A percentile compares a stretch with the other conserved stretches of the same genome.
phyloP scores from a whole-genome alignment of 1,139 yeast species.

The Blastobotrys raffinosifermentans region DNA sequence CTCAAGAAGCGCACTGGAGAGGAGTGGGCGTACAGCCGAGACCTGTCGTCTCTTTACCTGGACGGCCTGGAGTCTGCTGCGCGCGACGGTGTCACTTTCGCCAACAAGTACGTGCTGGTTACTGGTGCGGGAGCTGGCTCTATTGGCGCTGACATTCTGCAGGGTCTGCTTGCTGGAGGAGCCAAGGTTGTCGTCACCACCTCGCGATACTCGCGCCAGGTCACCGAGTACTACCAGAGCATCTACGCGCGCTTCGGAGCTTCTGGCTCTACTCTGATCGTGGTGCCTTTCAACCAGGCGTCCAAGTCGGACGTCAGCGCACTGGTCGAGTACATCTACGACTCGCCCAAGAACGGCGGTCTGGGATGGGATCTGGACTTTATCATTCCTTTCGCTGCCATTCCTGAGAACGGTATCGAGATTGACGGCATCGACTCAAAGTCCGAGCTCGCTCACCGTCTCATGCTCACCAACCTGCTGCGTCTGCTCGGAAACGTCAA shows the following conservation, averaged over 20 bases:
- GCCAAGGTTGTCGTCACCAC: slow-evolving; percentile 96
- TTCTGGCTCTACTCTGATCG: slow-evolving; percentile 82
- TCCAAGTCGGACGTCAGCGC: slow-evolving; percentile 90
- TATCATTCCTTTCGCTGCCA: slow-evolving; percentile 95
- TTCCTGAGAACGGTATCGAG: slow-evolving; percentile 97
- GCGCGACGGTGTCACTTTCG: slow-evolving; percentile 81
- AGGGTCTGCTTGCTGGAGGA: slow-evolving; percentile 95
- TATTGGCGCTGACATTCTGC: slow-evolving; percentile 94
- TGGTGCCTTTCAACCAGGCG: slow-evolving; percentile 98
- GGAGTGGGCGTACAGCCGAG: slow-evolving; percentile 78
- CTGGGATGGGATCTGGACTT: slow-evolving; percentile 98
- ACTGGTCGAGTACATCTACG: slow-evolving; percentile 78
- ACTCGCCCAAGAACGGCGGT: slow-evolving; percentile 77
- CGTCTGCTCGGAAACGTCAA: slow-evolving; percentile 90
- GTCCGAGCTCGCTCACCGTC: slow-evolving; percentile 96
- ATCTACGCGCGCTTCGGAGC: slow-evolving; percentile 92
- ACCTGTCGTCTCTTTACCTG: slow-evolving; percentile 69
- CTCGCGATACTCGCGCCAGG: slow-evolving; percentile 88
- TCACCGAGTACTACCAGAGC: slow-evolving; percentile 92
- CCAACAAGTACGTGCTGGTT: slow-evolving; percentile 80
- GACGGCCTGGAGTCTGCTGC: slow-evolving; percentile 93
- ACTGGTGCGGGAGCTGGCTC: slow-evolving; percentile 99
- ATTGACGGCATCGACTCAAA: slow-evolving; percentile 87
- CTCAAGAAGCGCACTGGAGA: slow-evolving; percentile 74
- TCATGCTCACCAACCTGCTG: slow-evolving; percentile 92